Conservation (phyloP, 2,329 filamentous ascomycete genomes). For the Monosporascus sp. region DNA sequence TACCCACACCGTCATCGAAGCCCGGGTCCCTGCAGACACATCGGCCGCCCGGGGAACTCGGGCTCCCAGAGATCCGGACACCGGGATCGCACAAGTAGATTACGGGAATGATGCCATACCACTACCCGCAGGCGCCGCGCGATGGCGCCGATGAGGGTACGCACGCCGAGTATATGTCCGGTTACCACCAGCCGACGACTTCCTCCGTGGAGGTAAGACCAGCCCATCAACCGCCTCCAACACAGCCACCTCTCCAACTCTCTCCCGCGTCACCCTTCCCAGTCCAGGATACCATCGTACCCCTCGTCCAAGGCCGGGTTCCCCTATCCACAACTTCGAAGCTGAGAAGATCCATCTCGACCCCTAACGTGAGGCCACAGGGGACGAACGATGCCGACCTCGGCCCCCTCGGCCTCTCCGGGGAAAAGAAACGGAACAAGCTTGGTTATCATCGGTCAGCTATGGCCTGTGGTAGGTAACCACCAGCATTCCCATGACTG, state of each 20-base stretch:
- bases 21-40: slow-evolving; percentile 12
- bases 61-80: slow-evolving; percentile 22
- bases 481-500: background rate
- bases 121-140: slow-evolving; percentile 41
- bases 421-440: slow-evolving; percentile 71
- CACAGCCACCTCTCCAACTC: slow-evolving; percentile 24
- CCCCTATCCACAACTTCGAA: slow-evolving; percentile 34
- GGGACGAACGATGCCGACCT: slow-evolving; percentile 32
- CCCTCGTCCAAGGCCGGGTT: slow-evolving; percentile 33
- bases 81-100: slow-evolving; percentile 26
- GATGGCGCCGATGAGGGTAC: slow-evolving; percentile 38
- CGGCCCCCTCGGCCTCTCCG: slow-evolving; percentile 30
- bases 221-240: slow-evolving; percentile 17
- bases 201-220: slow-evolving; percentile 28
- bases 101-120: slow-evolving; percentile 45
- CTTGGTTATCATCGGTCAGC: slow-evolving; percentile 93
- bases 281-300: slow-evolving; percentile 25
- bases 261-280: slow-evolving; percentile 21
- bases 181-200: slow-evolving; percentile 20
- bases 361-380: slow-evolving; percentile 41
- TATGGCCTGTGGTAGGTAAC: slow-evolving; percentile 83
- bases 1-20: background rate
- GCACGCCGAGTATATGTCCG: slow-evolving; percentile 32
- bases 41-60: slow-evolving; percentile 26
- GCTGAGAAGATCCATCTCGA: slow-evolving; percentile 46